phyloP scores from a whole-genome alignment of 2,329 filamentous ascomycete species.

The Ophioceras dolichostomum region DNA sequence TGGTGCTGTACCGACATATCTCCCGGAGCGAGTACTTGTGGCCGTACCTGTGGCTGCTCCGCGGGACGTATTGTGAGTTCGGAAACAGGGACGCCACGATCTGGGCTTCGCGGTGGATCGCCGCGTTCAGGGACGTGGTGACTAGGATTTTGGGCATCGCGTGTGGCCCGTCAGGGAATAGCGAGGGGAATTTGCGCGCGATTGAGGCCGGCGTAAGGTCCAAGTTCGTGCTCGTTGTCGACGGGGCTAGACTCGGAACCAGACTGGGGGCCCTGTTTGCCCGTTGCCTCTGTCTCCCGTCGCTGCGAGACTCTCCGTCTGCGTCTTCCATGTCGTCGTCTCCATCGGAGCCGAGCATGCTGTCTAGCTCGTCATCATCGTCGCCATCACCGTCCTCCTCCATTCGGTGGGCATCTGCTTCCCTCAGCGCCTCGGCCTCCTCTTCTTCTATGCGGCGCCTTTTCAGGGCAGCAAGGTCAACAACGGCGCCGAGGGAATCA shows the following conservation, averaged over 20 bases:
- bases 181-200: constrained; percentile 46
- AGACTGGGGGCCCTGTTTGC: constrained; percentile 15
- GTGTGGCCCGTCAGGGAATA: constrained; percentile 47
- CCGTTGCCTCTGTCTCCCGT: too few relatives aligned
- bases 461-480: constrained; percentile 49
- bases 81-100: constrained; percentile 75
- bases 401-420: constrained; percentile 29
- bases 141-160: constrained; percentile 74
- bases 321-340: constrained; percentile 35
- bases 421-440: constrained; percentile 32
- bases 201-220: constrained; percentile 50
- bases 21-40: constrained; percentile 90
- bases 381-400: constrained; percentile 23
- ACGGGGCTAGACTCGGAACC: constrained; percentile 36
- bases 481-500: constrained; percentile 40
- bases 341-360: constrained; percentile 62
- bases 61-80: constrained; percentile 74
- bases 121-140: constrained; percentile 83
- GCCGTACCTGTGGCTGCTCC: constrained; percentile 69
- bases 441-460: constrained; percentile 38
- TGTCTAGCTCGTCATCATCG: constrained; percentile 56
- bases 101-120: constrained; percentile 71
- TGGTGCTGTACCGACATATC: constrained; percentile 74
- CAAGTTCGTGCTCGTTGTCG: constrained; percentile 50
- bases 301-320: constrained; percentile 22